Base-by-base conservation (phyloP, 495 filamentous ascomycete species). In the Parathielavia appendiculata region DNA sequence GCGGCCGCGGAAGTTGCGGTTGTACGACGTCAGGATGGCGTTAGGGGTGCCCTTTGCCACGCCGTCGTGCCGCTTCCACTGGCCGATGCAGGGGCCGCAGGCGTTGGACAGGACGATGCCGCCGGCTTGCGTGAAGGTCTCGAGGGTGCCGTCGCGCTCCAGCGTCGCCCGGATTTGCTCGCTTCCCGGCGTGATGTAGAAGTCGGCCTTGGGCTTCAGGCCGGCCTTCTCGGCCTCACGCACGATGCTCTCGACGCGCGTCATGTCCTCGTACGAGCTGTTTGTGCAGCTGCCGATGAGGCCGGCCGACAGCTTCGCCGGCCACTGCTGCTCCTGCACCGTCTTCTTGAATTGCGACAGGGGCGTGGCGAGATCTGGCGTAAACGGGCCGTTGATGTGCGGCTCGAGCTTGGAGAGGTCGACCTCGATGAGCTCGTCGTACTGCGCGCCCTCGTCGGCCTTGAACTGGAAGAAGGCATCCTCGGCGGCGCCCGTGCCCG, bases 201-300 rank as follows among this genome's bases (percentile, higher is more conserved):
- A 96, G 62, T 90, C 87, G 1, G 87, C 83, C 66, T 88, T 89
- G 17, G 92, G 92, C 75, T 89, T 88, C 32, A 98, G 74, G 36
- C 93, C 93, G 11, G 89, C 93, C 35, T 87, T 84, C 49, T 83
- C 77, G 14, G 93, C 93, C 71, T 95, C 91, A 73, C 91, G 91
- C 47, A 97, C 88, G 54, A 98, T 80, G 65, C 90, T 78, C 77
- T 97, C 93, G 16, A 91, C 87, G 50, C 93, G 85, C 11, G 90
- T 91, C 93, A 98, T 98, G 68, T 98, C 93, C 74, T 96, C 84
- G 71, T 96, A 98, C 4, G 93, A 97, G 72, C 89, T 95, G 79
- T 98, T 98, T 14, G 93, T 98, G 76, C 93, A 98, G 76, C 90
- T 95, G 45, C 93, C 93, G 66, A 98, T 98, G 30, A 98, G 81